These are phyloP conservation scores for Fusarium guadeloupense DNA, from an alignment of 2,329 filamentous ascomycete species.

Conservation along the genomic window DNA sequence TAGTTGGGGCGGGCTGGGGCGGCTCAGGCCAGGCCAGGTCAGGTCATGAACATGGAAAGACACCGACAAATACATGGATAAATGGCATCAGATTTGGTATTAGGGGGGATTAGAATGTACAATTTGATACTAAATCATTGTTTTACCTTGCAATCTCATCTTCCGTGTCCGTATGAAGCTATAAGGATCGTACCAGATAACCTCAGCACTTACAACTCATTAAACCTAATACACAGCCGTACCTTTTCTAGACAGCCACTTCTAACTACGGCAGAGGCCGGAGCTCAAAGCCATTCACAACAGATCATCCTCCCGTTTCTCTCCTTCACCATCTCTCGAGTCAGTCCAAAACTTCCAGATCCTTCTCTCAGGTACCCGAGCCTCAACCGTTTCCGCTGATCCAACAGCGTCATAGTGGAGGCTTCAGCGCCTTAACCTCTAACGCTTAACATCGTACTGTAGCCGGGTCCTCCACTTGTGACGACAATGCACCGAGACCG, in stretches of 20 bases:
- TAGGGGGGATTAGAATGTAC: not conserved
- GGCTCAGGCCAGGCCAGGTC: constrained; percentile 31
- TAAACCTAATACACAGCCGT: no score
- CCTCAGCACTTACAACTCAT: constrained; percentile 23
- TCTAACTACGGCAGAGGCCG: constrained; percentile 10
- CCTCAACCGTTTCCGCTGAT: constrained; percentile 15
- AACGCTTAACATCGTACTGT: no score
- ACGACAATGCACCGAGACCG: constrained; percentile 29
- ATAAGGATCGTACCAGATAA: not conserved
- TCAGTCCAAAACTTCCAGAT: constrained; percentile 18
- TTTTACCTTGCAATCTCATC: not conserved
- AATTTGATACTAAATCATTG: not conserved
- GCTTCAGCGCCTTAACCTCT: constrained; percentile 12
- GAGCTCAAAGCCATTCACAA: constrained; percentile 1
- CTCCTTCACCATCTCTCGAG: constrained; percentile 9
- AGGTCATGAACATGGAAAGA: constrained; percentile 36
- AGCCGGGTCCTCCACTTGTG: constrained; percentile 9
- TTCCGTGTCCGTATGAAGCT: not conserved
- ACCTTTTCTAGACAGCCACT: not conserved
- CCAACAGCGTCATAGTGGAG: constrained; percentile 36
- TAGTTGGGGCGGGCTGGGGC: constrained; percentile 24
- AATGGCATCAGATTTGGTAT: constrained; percentile 5
- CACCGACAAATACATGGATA: constrained; percentile 17
- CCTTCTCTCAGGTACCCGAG: constrained; percentile 25
- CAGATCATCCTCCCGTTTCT: constrained; percentile 17